Percentiles rank a stretch among this genome's conserved stretches.
Evolutionary conservation across 2,329 filamentous ascomycete genomes (phyloP).

Genomic region (Colletotrichum scovillei): DNA sequence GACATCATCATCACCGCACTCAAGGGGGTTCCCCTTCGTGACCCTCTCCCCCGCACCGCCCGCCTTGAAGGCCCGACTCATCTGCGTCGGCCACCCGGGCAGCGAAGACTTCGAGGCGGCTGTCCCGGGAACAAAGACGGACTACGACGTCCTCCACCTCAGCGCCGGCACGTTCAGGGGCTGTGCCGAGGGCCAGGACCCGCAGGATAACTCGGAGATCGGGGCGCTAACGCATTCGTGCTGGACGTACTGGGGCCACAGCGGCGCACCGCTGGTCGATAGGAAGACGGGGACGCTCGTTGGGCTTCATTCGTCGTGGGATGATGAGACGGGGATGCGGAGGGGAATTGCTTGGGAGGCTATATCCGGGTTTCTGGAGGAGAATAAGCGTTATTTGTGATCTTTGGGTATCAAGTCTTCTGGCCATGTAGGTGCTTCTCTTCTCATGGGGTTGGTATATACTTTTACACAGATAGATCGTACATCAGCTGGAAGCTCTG

Average conservation of each 20-base stretch:
- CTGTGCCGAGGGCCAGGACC: conserved; percentile 49
- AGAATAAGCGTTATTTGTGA: conserved; percentile 1
- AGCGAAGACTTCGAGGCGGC: conserved; percentile 56
- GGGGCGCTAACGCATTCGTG: conserved; percentile 63
- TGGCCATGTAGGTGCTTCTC: not conserved
- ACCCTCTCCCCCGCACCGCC: conserved; percentile 36
- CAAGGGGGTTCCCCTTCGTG: conserved; percentile 38
- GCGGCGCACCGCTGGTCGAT: conserved; percentile 60
- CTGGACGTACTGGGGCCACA: conserved; percentile 70
- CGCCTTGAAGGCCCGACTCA: conserved; percentile 37
- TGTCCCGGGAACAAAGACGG: conserved; percentile 47
- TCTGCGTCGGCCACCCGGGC: conserved; percentile 50
- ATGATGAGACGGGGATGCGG: conserved; percentile 62
- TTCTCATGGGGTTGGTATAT: no score
- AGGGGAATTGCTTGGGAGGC: conserved; percentile 60
- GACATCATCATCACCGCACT: not conserved
- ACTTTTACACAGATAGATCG: no score
- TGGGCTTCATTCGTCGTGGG: conserved; percentile 65
- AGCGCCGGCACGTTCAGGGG: conserved; percentile 56
- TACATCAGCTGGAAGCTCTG: not conserved
- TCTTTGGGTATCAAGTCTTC: not conserved
- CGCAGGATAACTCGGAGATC: conserved; percentile 63
- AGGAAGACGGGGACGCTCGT: conserved; percentile 51
- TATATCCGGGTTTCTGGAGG: conserved; percentile 50
- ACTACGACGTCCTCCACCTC: conserved; percentile 59